These are phyloP conservation scores for Neurospora discreta DNA, from an alignment of 495 filamentous ascomycete genomes.

Conservation along the genomic window DNA sequence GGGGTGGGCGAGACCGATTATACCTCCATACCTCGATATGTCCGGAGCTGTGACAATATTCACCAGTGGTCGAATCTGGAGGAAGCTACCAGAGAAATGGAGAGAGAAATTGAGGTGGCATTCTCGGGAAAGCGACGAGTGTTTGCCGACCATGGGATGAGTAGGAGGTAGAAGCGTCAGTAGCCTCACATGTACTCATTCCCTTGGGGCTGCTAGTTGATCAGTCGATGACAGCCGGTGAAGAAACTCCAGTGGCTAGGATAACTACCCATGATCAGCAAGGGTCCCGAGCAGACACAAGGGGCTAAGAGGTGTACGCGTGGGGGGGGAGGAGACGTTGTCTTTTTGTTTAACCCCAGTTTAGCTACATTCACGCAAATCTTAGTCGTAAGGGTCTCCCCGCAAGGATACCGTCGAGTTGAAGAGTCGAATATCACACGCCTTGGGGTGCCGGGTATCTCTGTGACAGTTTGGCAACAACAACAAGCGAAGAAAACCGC, in stretches of 20 bases:
- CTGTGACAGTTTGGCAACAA: neutral
- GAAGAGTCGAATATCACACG: neutral
- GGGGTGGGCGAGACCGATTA: slow-evolving; percentile 10
- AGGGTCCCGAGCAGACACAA: slow-evolving; percentile 11
- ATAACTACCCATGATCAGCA: slow-evolving; percentile 14
- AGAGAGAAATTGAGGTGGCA: neutral
- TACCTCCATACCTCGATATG: neutral
- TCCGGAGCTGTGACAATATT: neutral
- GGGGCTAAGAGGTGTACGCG: slow-evolving; percentile 7
- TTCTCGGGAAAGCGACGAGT: neutral
- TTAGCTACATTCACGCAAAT: neutral
- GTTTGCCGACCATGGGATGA: neutral
- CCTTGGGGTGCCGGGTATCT: neutral
- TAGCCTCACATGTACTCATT: slow-evolving; percentile 3
- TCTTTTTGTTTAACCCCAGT: slow-evolving; percentile 4
- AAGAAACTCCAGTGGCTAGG: slow-evolving; percentile 10
- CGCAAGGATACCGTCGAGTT: neutral
- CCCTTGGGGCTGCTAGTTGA: slow-evolving; percentile 20
- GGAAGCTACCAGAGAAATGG: neutral
- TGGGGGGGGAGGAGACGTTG: slow-evolving; percentile 5
- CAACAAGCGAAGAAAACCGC: neutral
- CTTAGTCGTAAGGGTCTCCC: neutral
- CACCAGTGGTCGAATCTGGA: neutral
- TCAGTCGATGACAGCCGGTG: slow-evolving; percentile 10
- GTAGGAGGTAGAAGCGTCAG: neutral